Base-by-base conservation (phyloP, 2,329 filamentous ascomycete genomes). In the Zasmidium citrigriseum region DNA sequence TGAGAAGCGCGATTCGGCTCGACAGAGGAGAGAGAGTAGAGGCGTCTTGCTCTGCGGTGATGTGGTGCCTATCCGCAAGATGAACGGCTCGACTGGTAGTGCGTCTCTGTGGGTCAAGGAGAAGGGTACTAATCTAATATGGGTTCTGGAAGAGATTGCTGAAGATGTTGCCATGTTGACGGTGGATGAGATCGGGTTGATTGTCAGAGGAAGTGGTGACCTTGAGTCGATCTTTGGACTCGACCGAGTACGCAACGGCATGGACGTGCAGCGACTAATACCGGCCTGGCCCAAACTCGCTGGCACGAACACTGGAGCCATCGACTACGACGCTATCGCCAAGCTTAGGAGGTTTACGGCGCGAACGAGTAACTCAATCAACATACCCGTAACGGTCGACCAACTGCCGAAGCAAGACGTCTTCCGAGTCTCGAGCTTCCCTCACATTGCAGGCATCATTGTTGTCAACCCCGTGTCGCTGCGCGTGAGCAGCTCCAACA, bases 31-130 rank as follows among this genome's bases (percentile, higher is more conserved):
- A 10, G 71, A n/a, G 67, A 96, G 91, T 22, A 84, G 92, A 67
- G 93, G 93, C 2, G 95, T 99, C 23, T 76, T 99, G 53, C 82
- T 99, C 1, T 99, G 95, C 67, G 95, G 95, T 46, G 95, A 99
- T 73, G 93, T 99, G n/a, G 91, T 99, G 18, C 95, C 95, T 0
- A 99, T 99, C 59, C 90, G 93, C 73, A 99, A 98, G 76, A 86
- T 95, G 60, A 96, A 99, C 69, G 95, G 95, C 3, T 85, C 89
- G 11, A 93, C 89, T 3, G 95, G 95, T 1, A 93, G 95, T 58
- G 95, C 95, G 38, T 98, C 93, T 75, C 79, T 99, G 41, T 99
- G 95, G 95, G 95, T 99, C 2, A 99, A 99, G 78, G 95, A 99
- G 75, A 99, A 99, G 76, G 86, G 89, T 50, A 87, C 91, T 53